Base-by-base conservation (phyloP, 495 filamentous ascomycete genomes). In the Lepidopterella palustris region DNA sequence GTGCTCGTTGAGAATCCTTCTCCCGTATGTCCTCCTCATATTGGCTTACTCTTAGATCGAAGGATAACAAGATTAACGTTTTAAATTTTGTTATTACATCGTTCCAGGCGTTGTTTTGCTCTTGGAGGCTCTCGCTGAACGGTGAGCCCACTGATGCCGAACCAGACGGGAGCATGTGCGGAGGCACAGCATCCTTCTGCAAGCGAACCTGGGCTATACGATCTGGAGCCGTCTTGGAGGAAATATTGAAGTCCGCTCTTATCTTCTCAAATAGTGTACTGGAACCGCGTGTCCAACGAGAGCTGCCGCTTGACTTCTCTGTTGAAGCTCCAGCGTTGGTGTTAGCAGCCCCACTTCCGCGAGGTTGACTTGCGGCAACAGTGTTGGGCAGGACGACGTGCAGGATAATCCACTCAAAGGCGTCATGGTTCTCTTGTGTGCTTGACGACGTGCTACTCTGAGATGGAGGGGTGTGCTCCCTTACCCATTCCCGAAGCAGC, bases 1-100 rank as follows among this genome's bases (percentile, higher is more conserved):
- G 74, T 42, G 78, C 82, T 42, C 92, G 84, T 75, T 97, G 92
- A 3, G 87, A 82, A 65, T 97, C 93, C 66, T 88, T 90, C 69
- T 96, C 95, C 64, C 86, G 85, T 66, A 98, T 95, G 71, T 98
- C 95, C 66, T 97, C 92, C 68, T 98, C 93, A 71, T 97, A 97
- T 67, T 97, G 92, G 40, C 80, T 82, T 4, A 98, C 95, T 9
- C 93, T 86, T 45, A 86, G 78, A 76, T 96, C 91, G 68, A 98
- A 97, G 5, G 91, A 92, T 15, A 85, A 80, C 20, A 98, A 77
- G 60, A 98, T 96, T 6, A 89, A 80, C 55, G 82, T 83, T 71
- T 96, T 95, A 53, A 96, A 80, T 69, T 95, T 97, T 53, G 83
- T 77, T 35, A 96, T 81, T 40, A 97, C 75, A 71, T 98, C 92